Evolutionary conservation across 768 basidiomycete genomes (phyloP).

Genomic region (Favolaschia claudopus): DNA sequence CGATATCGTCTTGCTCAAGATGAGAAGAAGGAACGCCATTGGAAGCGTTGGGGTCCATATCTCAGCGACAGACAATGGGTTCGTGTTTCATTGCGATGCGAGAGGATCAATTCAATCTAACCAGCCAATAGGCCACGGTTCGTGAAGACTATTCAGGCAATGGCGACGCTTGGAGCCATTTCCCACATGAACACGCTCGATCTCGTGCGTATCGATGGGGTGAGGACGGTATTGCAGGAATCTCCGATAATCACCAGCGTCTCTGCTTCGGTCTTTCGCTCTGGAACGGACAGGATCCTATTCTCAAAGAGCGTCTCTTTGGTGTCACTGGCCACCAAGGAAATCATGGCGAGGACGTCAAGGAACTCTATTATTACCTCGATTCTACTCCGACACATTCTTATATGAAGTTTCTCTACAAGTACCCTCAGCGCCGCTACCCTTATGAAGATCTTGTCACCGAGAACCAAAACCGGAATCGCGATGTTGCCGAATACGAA

Average conservation of each 20-base stretch:
- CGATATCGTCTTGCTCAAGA: constrained; percentile 87
- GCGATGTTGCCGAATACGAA: constrained; percentile 92
- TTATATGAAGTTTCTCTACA: constrained; percentile 99
- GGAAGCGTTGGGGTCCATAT: constrained; percentile 99
- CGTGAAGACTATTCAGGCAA: constrained; percentile 97
- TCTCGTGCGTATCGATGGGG: constrained; percentile 99
- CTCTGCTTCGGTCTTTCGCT: constrained; percentile 90
- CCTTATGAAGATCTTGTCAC: constrained; percentile 94
- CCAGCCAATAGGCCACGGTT: constrained; percentile 81
- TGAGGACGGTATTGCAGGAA: constrained; percentile 96
- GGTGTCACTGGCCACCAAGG: constrained; percentile 97
- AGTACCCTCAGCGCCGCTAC: constrained; percentile 92
- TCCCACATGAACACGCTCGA: constrained; percentile 92
- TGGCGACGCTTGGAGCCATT: constrained; percentile 96
- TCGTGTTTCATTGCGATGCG: constrained; percentile 34
- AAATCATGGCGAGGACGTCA: constrained; percentile 99
- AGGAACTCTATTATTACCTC: constrained; percentile 98
- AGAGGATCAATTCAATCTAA: not conserved
- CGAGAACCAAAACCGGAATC: constrained; percentile 82
- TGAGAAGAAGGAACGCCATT: constrained; percentile 80
- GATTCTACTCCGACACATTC: constrained; percentile 99
- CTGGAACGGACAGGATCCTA: constrained; percentile 95
- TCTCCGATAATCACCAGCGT: constrained; percentile 96
- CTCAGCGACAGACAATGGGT: constrained; percentile 98
- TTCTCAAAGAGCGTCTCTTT: constrained; percentile 96